phyloP scores from a whole-genome alignment of 2,329 filamentous ascomycete genomes.

The Xylaria sp. region DNA sequence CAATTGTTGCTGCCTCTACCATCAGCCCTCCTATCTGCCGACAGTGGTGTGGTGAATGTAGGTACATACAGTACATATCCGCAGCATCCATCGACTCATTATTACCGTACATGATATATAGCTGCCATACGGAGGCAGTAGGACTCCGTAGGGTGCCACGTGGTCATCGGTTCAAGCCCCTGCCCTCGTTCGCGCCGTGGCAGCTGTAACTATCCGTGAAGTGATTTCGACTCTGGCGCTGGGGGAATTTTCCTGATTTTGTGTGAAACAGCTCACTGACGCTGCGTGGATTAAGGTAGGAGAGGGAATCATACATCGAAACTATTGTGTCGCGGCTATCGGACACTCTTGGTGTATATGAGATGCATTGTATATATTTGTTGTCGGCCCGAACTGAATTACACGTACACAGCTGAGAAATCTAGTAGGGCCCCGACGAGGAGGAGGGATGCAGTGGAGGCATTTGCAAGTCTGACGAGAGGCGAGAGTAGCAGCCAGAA shows the following conservation, averaged over 20 bases:
- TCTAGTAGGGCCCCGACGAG: too few species aligned
- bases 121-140: neutral
- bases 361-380: neutral
- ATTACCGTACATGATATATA: neutral
- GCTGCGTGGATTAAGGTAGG: slow-evolving; percentile 11
- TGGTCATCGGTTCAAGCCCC: slow-evolving; percentile 9
- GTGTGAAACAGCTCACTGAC: slow-evolving; percentile 4
- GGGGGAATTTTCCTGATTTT: neutral
- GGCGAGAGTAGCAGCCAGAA: too few species aligned
- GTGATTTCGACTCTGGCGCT: neutral
- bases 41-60: neutral
- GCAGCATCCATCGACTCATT: neutral
- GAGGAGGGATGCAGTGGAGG: too few species aligned
- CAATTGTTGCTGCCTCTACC: neutral
- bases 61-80: neutral
- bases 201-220: slow-evolving; percentile 6
- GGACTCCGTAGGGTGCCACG: slow-evolving; percentile 13
- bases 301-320: too few species aligned
- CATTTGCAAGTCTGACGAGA: too few species aligned
- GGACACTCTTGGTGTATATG: too few species aligned
- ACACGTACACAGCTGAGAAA: too few species aligned
- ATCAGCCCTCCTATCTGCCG: slow-evolving; percentile 22
- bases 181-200: slow-evolving; percentile 5
- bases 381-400: neutral
- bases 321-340: too few species aligned